These are phyloP conservation scores for Bromus sterilis DNA, from an alignment of 176 grass and related monocot genomes.

Conservation along the genomic window DNA sequence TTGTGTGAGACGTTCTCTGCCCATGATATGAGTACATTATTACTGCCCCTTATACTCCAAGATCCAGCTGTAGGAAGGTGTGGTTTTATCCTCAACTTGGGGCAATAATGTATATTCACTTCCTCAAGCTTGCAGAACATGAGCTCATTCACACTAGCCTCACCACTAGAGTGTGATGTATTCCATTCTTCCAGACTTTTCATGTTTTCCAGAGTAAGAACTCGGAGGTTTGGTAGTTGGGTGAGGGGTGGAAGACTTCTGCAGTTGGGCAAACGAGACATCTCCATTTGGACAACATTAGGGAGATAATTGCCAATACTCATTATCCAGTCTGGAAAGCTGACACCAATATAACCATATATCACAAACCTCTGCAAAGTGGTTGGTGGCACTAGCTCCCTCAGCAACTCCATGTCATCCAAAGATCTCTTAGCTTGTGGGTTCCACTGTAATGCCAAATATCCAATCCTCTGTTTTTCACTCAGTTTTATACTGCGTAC, in stretches of 20 bases:
- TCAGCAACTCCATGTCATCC: neutral
- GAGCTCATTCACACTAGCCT: neutral
- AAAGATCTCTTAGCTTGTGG: neutral
- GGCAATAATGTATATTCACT: neutral
- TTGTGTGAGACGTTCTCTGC: neutral
- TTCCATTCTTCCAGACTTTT: neutral
- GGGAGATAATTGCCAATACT: neutral
- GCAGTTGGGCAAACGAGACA: neutral
- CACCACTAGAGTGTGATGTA: neutral
- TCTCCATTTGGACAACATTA: neutral
- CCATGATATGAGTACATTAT: constrained; percentile 1
- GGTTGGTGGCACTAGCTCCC: neutral
- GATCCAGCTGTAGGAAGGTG: neutral
- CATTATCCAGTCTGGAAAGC: neutral
- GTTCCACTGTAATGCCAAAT: neutral
- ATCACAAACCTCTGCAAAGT: neutral
- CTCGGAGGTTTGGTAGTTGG: neutral
- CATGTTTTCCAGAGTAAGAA: neutral
- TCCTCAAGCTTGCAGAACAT: neutral
- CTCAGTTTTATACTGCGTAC: neutral
- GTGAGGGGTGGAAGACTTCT: neutral
- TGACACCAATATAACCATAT: neutral
- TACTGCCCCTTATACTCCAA: neutral
- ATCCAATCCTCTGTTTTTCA: neutral
- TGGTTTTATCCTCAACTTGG: neutral